These are phyloP conservation scores for Annona cherimola DNA, from an alignment of 164 flowering plant genomes.

Conservation along the genomic window DNA sequence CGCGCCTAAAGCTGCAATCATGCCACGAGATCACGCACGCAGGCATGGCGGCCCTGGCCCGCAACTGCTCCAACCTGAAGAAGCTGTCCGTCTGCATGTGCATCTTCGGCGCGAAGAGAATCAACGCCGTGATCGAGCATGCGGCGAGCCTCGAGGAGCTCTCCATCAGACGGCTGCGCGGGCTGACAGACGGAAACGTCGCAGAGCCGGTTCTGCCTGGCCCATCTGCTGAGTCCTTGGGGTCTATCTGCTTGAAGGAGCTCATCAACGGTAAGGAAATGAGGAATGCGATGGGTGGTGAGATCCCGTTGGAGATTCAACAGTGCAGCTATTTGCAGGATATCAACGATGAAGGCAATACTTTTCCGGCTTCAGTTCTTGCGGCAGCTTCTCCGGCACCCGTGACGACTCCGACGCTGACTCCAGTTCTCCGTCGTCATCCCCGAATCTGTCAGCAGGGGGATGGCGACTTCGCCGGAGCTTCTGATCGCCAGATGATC, in stretches of 20 bases:
- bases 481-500: too few species aligned
- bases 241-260: slow-evolving; percentile 64
- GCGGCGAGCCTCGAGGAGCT: slow-evolving; percentile 72
- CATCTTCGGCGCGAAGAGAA: slow-evolving; percentile 60
- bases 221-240: slow-evolving; percentile 42
- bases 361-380: too few species aligned
- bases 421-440: too few species aligned
- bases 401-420: too few species aligned
- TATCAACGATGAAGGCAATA: too few species aligned
- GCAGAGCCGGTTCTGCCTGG: slow-evolving; percentile 55
- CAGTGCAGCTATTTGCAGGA: too few species aligned
- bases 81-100: slow-evolving; percentile 84
- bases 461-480: too few species aligned
- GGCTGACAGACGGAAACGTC: slow-evolving; percentile 41
- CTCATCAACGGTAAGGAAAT: slow-evolving; percentile 76
- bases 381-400: too few species aligned
- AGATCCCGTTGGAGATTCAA: too few species aligned
- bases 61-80: slow-evolving; percentile 48
- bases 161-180: slow-evolving; percentile 75
- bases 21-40: slow-evolving; percentile 72
- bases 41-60: slow-evolving; percentile 60
- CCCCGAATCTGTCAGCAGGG: too few species aligned
- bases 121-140: slow-evolving; percentile 66
- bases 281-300: too few species aligned
- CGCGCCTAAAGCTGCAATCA: slow-evolving; percentile 75